Percentiles rank a stretch among this genome's conserved stretches.
These are phyloP conservation scores for Elongisporangium anandrum DNA, from an alignment of 352 stramenopile species.

Conservation along the genomic window DNA sequence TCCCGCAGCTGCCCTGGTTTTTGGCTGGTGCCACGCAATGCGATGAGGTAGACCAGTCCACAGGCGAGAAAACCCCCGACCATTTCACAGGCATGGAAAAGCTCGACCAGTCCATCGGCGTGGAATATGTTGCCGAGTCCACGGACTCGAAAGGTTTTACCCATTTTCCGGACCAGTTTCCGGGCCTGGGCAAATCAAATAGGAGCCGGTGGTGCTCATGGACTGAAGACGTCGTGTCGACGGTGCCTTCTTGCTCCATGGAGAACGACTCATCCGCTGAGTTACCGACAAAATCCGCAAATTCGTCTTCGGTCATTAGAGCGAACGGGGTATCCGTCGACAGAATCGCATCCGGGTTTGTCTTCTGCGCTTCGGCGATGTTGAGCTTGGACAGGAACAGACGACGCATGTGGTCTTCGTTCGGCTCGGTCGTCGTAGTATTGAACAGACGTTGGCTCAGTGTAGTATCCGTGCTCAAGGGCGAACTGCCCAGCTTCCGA, in stretches of 20 bases:
- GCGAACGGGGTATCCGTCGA: slow-evolving; percentile 75
- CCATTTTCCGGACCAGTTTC: too few relatives aligned
- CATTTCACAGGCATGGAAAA: too few relatives aligned
- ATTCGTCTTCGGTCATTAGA: slow-evolving; percentile 69
- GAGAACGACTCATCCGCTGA: slow-evolving; percentile 4
- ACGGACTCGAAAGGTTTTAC: too few relatives aligned
- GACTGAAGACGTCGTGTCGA: too few relatives aligned
- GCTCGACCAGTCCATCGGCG: too few relatives aligned
- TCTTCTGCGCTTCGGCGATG: slow-evolving; percentile 47
- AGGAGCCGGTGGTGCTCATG: too few relatives aligned
- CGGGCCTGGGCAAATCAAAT: too few relatives aligned
- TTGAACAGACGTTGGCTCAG: not conserved
- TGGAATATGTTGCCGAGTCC: too few relatives aligned
- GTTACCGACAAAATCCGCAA: slow-evolving; percentile 47
- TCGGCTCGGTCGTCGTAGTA: not conserved
- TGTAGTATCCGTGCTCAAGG: slow-evolving; percentile 32
- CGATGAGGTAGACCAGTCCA: slow-evolving; percentile 63
- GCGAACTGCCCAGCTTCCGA: slow-evolving; percentile 44
- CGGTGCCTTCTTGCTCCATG: not conserved
- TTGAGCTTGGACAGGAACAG: slow-evolving; percentile 61
- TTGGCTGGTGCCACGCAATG: slow-evolving; percentile 87
- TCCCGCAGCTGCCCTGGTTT: slow-evolving; percentile 65
- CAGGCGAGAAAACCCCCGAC: slow-evolving; percentile 3
- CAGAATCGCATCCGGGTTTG: slow-evolving; percentile 53
- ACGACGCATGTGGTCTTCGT: slow-evolving; percentile 39